A percentile compares a stretch with the other conserved stretches of the same genome.
These are phyloP conservation scores for Mycena amicta DNA, from an alignment of 768 basidiomycete species.

Conservation along the genomic window DNA sequence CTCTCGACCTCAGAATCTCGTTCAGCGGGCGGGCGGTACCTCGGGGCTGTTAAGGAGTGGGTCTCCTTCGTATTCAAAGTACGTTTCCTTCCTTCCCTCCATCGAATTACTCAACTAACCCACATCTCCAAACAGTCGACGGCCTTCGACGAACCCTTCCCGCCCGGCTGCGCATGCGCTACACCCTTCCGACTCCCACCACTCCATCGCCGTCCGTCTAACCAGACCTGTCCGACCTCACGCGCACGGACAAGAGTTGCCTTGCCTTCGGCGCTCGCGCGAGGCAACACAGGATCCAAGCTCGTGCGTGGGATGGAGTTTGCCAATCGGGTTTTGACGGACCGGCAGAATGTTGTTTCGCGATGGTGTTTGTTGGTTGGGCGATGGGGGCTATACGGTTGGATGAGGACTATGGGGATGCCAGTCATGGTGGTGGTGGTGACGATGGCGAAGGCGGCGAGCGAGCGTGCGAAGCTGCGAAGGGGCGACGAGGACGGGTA, in stretches of 20 bases:
- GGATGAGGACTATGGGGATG: too few relatives aligned
- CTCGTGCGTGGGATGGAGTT: too few relatives aligned
- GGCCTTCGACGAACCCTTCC: neutral
- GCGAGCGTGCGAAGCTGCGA: too few relatives aligned
- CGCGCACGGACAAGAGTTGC: neutral
- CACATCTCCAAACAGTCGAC: too few relatives aligned
- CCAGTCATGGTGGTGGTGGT: too few relatives aligned
- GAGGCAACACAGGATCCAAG: neutral
- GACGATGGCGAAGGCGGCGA: too few relatives aligned
- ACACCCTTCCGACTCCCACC: neutral
- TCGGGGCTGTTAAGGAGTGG: neutral
- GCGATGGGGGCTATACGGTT: too few relatives aligned
- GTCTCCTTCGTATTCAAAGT: conserved; percentile 11
- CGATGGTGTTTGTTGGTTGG: too few relatives aligned
- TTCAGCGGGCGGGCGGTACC: conserved; percentile 4
- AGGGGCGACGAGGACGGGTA: too few relatives aligned
- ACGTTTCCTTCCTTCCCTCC: neutral
- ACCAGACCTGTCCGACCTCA: neutral
- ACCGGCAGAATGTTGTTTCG: too few relatives aligned
- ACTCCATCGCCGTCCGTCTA: neutral
- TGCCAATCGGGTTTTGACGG: too few relatives aligned
- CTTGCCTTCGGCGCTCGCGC: too few relatives aligned
- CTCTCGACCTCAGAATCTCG: conserved; percentile 2
- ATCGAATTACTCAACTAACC: neutral
- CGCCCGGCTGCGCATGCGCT: neutral